Percentiles rank a stretch among this genome's conserved stretches.
Conservation (phyloP, 345 rosid species). For the Acer negundo region DNA sequence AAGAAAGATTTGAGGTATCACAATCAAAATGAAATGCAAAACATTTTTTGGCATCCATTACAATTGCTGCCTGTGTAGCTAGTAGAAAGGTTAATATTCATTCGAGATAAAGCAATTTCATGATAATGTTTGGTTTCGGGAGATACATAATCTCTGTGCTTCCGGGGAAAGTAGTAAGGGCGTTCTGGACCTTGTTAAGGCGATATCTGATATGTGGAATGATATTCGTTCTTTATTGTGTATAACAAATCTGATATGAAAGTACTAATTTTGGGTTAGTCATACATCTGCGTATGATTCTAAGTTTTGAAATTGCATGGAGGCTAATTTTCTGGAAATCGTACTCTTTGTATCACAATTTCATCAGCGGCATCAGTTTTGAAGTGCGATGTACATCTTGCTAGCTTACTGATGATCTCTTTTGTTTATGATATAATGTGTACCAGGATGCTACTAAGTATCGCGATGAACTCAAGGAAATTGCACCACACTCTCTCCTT, state of each 20-base stretch:
- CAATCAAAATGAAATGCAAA: neutral
- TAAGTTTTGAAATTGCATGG: neutral
- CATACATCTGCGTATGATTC: neutral
- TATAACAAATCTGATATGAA: neutral
- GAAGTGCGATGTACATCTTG: constrained; percentile 1
- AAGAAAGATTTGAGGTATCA: constrained; percentile 65
- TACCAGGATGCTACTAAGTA: constrained; percentile 65
- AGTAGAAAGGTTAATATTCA: neutral
- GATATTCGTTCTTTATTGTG: neutral
- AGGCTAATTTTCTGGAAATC: neutral
- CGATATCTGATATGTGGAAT: neutral
- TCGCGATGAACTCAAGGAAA: constrained; percentile 57
- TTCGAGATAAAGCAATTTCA: neutral
- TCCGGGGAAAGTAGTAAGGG: neutral
- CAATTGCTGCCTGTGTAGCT: neutral
- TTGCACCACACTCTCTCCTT: constrained; percentile 60
- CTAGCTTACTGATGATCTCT: neutral
- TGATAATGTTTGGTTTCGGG: neutral
- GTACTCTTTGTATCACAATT: neutral
- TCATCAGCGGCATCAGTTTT: neutral
- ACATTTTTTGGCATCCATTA: neutral
- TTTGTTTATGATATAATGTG: constrained; percentile 12
- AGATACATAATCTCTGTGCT: neutral
- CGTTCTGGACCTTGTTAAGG: neutral
- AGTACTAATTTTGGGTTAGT: neutral